Conservation (phyloP, 805 yeast species). For the Komagataella mondaviorum region DNA sequence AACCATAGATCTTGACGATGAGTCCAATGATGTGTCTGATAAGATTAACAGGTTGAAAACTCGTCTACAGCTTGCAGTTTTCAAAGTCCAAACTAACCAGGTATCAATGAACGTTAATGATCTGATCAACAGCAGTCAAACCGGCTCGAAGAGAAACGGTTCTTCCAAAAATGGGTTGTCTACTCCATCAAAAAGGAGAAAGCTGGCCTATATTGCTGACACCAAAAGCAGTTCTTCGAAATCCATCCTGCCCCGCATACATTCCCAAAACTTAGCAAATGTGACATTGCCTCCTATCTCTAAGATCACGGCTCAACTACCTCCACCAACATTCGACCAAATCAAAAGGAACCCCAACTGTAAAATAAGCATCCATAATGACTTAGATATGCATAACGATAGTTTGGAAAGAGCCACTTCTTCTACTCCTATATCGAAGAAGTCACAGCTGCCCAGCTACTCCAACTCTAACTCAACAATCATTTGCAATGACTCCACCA, state of each 20-base stretch:
- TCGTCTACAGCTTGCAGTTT: slow-evolving; percentile 37
- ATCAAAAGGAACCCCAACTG: not conserved
- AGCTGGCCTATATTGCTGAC: slow-evolving; percentile 6
- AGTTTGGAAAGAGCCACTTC: not conserved
- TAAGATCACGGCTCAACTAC: slow-evolving; percentile 6
- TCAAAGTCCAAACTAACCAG: slow-evolving; percentile 36
- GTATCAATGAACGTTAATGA: slow-evolving; percentile 17
- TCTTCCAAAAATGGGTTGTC: not conserved
- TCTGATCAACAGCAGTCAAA: slow-evolving; percentile 9
- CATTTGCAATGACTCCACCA: not conserved
- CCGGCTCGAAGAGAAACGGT: not conserved
- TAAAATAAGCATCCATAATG: not conserved
- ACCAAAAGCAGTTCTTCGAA: slow-evolving; percentile 11
- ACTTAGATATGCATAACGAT: not conserved
- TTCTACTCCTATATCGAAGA: not conserved
- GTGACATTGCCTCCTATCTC: slow-evolving; percentile 16
- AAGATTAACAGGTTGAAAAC: slow-evolving; percentile 28
- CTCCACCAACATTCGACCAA: not conserved
- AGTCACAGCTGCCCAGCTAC: slow-evolving; percentile 2
- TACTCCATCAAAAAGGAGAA: not conserved
- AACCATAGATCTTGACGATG: not conserved
- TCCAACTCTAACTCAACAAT: not conserved
- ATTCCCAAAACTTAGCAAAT: not conserved
- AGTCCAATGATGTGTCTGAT: slow-evolving; percentile 2
- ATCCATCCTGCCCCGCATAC: not conserved